Evolutionary conservation across 1,139 yeast genomes (phyloP), one percentile per base, ranked within the genome.

Genomic region (Schwanniomyces etchellsii): DNA sequence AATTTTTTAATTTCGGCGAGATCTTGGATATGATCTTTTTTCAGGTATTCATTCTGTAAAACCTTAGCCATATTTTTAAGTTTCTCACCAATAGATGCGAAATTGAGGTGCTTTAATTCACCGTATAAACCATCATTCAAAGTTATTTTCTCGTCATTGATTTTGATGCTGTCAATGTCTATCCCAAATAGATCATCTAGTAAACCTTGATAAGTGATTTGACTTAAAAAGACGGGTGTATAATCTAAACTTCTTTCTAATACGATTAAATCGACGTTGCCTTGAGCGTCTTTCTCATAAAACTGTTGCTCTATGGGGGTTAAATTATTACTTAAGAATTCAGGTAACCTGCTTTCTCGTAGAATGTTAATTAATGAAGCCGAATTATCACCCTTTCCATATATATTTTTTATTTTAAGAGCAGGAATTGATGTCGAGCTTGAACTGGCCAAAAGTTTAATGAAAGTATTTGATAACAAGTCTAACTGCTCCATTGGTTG

Each of bases 201-300:
- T 10, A 91, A 61, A 1, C 98, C 98, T 21, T 75, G 70, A 49
- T 89, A 91, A 2, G 86, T 83, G 42, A 88, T 58, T 46, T 91
- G 96, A 21, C 79, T 76, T 37, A 86, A 58, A 10, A 85, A 48
- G 2, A 88, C 80, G 0, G 95, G 76, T 5, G 81, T 50, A 29
- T 75, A 68, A 55, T 91, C 98, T 20, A 79, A 52, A 34, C 77
- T 74, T 31, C 98, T 64, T 48, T 91, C 98, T 14, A 91, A 47
- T 1, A 89, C 79, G 11, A 91, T 69, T 28, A 89, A 57, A 50
- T 81, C 85, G 24, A 74, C 49, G 31, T 72, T 72, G 5, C 74
- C 69, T 18, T 52, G 51, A 7, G 69, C 47, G 31, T 53, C 55
- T 7, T 51, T 42, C 14, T 45, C 35, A 36, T 62, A 65, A 30